Evolutionary conservation across 495 filamentous ascomycete genomes (phyloP), one percentile per base, ranked within the genome.

Genomic region (Neurospora sp.): DNA sequence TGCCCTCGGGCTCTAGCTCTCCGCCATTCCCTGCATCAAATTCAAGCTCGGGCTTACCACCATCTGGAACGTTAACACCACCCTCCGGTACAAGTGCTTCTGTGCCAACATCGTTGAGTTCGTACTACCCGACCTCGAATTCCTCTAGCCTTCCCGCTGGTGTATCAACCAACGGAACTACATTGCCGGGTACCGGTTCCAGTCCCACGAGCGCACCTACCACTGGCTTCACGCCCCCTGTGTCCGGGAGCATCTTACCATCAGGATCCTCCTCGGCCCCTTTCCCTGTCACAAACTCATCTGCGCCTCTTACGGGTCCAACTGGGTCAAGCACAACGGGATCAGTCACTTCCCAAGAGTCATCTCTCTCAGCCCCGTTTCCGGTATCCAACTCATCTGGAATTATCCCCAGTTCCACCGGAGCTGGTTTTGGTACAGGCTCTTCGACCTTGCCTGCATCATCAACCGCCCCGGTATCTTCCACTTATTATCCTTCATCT

Each of bases 281-380:
- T 12, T 77, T 76, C 60, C 72, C 78, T 6, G 54, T 78, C 0
- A 74, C 71, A 23, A 82, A 80, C 71, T 75, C 76, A 27, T 78
- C 75, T 11, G 71, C 40, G 12, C 41, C 31, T 41, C 20, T 16
- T 10, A 70, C 72, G 11, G 31, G 37, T 9, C 62, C 44, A 12
- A 72, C 44, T 66, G 38, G 14, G n/a, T 66, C 54, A 62, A 62
- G 54, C 20, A 31, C 23, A 62, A 62, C 54, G 54, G 23, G 23
- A 62, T 62, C 54, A 62, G 54, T 14, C 23, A 14, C 54, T 27
- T 31, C 23, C 12, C 54, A 62, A 31, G 54, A 62, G 23, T 62
- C 54, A 27, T 62, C 23, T 62, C 23, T 62, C 2, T 7, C 54
- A 31, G 54, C 12, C 23, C 54, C 54, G 5, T 16, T 62, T 31